Conservation (phyloP, 75 land plant species). For the Chamaecyparis obtusa region DNA sequence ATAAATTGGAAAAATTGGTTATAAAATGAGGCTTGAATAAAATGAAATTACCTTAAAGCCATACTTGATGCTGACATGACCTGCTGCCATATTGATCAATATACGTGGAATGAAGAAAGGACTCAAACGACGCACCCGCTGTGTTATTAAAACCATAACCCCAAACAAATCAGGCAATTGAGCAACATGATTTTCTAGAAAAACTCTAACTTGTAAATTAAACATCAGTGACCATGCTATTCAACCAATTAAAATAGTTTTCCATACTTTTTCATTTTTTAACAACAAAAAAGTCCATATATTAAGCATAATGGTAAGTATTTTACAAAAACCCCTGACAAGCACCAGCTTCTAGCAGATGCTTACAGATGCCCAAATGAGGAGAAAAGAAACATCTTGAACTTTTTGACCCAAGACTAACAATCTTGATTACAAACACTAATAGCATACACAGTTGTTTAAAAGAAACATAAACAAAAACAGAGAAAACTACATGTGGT, state of each 20-base stretch:
- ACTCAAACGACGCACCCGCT: slow-evolving; percentile 84
- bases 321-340: no score
- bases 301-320: no score
- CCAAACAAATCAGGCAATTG: background rate
- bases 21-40: background rate
- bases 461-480: no score
- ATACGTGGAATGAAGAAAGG: slow-evolving; percentile 96
- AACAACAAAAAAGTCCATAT: no score
- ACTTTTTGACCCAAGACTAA: no score
- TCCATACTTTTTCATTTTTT: background rate
- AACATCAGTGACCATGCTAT: background rate
- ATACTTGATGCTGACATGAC: slow-evolving; percentile 97
- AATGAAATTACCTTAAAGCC: slow-evolving; percentile 72
- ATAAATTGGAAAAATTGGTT: background rate
- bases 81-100: slow-evolving; percentile 97
- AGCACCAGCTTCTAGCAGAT: no score
- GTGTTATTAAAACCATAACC: slow-evolving; percentile 12
- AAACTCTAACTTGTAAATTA: background rate
- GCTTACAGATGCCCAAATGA: no score
- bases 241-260: background rate
- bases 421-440: no score
- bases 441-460: no score
- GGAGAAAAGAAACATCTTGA: no score
- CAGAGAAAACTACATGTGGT: no score
- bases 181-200: background rate